Evolutionary conservation across 805 yeast species (phyloP).

Genomic region (Isabelozyma heimii): DNA sequence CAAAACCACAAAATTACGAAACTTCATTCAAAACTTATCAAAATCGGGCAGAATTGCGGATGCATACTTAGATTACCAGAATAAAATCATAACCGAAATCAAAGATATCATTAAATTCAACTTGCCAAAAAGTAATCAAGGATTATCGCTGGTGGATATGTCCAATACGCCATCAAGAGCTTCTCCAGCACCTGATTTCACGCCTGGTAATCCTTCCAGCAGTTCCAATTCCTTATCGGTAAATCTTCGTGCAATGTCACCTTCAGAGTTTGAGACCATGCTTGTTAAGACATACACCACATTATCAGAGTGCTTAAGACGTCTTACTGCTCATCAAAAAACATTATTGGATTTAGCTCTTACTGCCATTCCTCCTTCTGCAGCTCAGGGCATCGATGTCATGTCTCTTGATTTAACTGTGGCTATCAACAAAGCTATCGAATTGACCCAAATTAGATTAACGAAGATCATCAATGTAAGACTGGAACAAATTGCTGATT

Average conservation of each 20-base stretch:
- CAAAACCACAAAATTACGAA: slow-evolving; percentile 43
- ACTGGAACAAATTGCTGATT: slow-evolving; percentile 61
- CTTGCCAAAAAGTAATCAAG: slow-evolving; percentile 46
- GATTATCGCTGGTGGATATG: slow-evolving; percentile 17
- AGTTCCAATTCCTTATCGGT: slow-evolving; percentile 18
- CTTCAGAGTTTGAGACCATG: slow-evolving; percentile 75
- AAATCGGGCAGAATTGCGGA: slow-evolving; percentile 59
- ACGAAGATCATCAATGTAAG: slow-evolving; percentile 77
- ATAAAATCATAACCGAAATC: slow-evolving; percentile 63
- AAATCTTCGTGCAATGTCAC: slow-evolving; percentile 64
- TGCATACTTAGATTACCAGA: slow-evolving; percentile 67
- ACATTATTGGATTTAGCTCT: slow-evolving; percentile 67
- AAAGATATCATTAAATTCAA: slow-evolving; percentile 66
- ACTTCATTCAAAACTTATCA: slow-evolving; percentile 53
- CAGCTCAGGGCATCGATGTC: slow-evolving; percentile 32
- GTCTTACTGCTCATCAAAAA: slow-evolving; percentile 78
- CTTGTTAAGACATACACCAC: slow-evolving; percentile 56
- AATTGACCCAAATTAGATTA: slow-evolving; percentile 69
- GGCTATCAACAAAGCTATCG: slow-evolving; percentile 66
- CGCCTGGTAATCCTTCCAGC: not conserved
- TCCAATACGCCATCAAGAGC: slow-evolving; percentile 27
- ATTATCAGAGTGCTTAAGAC: slow-evolving; percentile 68
- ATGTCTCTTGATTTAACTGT: slow-evolving; percentile 65
- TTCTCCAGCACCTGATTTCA: slow-evolving; percentile 18
- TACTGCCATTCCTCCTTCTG: slow-evolving; percentile 24